Conservation (phyloP, 2,329 filamentous ascomycete genomes). For the Neonectria punicea region DNA sequence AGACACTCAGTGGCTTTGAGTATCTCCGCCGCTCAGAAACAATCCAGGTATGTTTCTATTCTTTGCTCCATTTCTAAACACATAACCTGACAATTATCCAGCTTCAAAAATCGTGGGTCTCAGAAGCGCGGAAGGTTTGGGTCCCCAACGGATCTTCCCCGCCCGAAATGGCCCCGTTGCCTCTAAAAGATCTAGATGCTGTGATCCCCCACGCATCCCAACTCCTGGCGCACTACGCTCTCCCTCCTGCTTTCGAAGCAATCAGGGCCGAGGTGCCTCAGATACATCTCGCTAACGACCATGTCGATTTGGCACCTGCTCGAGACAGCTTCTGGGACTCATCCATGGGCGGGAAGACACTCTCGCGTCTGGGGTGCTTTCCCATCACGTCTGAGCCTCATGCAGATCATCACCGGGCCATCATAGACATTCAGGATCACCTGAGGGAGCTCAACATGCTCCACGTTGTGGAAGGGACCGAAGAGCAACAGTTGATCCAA, state of each 20-base stretch:
- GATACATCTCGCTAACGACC: constrained; percentile 4
- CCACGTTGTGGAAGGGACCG: constrained; percentile 25
- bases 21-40: constrained; percentile 28
- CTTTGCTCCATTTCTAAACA: neutral
- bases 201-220: constrained; percentile 21
- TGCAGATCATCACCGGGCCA: constrained; percentile 18
- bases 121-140: constrained; percentile 12
- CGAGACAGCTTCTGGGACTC: constrained; percentile 27
- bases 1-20: constrained; percentile 31
- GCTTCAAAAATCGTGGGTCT: constrained; percentile 30
- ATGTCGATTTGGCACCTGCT: constrained; percentile 17
- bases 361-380: constrained; percentile 27
- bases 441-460: constrained; percentile 27
- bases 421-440: constrained; percentile 25
- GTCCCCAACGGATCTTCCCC: constrained; percentile 7
- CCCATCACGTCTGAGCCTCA: constrained; percentile 27
- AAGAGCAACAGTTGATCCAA: constrained; percentile 21
- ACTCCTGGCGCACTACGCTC: constrained; percentile 15
- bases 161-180: neutral
- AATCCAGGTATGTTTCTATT: constrained; percentile 13
- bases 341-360: constrained; percentile 6
- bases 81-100: neutral
- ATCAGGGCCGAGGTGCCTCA: constrained; percentile 2
- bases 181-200: neutral
- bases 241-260: neutral